Conservation (phyloP, 495 filamentous ascomycete species). For the Xylaria longipes region DNA sequence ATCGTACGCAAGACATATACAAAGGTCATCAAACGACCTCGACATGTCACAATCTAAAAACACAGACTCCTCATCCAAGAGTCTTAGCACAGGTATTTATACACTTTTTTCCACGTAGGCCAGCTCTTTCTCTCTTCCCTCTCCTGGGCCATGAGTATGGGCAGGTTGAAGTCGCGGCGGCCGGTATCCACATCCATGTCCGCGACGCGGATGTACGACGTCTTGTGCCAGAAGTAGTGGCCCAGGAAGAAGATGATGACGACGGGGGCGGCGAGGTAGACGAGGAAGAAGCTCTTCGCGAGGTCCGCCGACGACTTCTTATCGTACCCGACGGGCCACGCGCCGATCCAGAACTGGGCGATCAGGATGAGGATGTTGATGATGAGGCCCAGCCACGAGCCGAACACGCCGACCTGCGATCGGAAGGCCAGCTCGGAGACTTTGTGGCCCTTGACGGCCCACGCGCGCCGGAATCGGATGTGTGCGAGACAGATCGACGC, state of each 20-base stretch:
- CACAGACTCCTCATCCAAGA: not conserved
- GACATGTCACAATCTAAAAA: conserved; percentile 11
- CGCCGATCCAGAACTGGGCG: conserved; percentile 93
- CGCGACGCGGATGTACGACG: conserved; percentile 64
- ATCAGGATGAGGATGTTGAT: conserved; percentile 84
- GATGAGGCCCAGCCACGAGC: conserved; percentile 82
- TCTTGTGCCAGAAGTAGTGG: conserved; percentile 81
- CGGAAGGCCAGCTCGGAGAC: conserved; percentile 80
- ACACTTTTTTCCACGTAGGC: conserved; percentile 87
- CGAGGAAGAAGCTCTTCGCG: conserved; percentile 73
- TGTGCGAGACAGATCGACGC: conserved; percentile 85
- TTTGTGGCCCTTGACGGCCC: conserved; percentile 70
- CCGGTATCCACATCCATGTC: conserved; percentile 91
- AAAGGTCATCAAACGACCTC: not conserved
- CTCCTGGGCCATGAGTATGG: conserved; percentile 77
- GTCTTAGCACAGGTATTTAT: conserved; percentile 58
- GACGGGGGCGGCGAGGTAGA: conserved; percentile 84
- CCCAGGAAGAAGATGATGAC: conserved; percentile 75
- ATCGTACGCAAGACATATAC: conserved; percentile 8
- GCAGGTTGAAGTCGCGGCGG: conserved; percentile 83
- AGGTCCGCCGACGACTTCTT: conserved; percentile 49
- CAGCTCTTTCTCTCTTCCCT: conserved; percentile 70
- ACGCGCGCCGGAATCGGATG: conserved; percentile 88
- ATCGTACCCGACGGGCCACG: conserved; percentile 72
- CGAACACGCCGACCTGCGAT: conserved; percentile 79